A percentile compares a stretch with the other conserved stretches of the same genome.
Conservation (phyloP, 1,139 yeast species). For the Saccharomyces hybrid region DNA sequence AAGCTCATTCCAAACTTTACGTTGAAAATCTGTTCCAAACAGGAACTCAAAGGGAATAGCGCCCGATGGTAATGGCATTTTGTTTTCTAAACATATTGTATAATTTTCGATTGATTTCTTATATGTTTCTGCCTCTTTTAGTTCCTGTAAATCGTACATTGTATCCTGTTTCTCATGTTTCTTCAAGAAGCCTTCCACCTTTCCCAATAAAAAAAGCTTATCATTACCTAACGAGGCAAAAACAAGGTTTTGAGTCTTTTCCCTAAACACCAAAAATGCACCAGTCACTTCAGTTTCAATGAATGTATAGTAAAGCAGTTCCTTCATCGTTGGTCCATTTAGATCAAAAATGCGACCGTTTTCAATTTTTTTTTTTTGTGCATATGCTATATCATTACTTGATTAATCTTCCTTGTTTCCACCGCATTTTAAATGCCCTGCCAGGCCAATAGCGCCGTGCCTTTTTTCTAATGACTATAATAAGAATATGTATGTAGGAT, state of each 20-base stretch:
- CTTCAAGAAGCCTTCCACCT: slow-evolving; percentile 12
- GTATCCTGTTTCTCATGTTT: slow-evolving; percentile 9
- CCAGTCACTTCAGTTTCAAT: slow-evolving; percentile 8
- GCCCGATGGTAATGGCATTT: neutral
- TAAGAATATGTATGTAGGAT: neutral
- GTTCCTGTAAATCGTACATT: slow-evolving; percentile 5
- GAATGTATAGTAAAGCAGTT: slow-evolving; percentile 10
- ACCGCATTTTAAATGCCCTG: neutral
- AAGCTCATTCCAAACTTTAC: slow-evolving; percentile 23
- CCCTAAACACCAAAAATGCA: slow-evolving; percentile 12
- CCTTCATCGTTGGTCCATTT: slow-evolving; percentile 4
- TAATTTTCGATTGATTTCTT: slow-evolving; percentile 3
- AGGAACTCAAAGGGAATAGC: slow-evolving; percentile 16
- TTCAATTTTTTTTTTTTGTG: neutral
- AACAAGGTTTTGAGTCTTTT: slow-evolving; percentile 11
- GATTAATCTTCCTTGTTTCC: neutral
- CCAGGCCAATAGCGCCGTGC: neutral
- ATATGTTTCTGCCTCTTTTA: neutral
- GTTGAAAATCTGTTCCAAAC: slow-evolving; percentile 26
- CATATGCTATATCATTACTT: neutral
- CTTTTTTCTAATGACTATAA: neutral
- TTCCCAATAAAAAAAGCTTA: slow-evolving; percentile 8
- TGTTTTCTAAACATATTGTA: neutral
- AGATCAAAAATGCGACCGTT: neutral
- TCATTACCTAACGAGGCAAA: slow-evolving; percentile 18